A percentile compares a stretch with the other conserved stretches of the same genome.
Evolutionary conservation across 108 stramenopile genomes (phyloP).

Genomic region (Cyclotella distinguenda): DNA sequence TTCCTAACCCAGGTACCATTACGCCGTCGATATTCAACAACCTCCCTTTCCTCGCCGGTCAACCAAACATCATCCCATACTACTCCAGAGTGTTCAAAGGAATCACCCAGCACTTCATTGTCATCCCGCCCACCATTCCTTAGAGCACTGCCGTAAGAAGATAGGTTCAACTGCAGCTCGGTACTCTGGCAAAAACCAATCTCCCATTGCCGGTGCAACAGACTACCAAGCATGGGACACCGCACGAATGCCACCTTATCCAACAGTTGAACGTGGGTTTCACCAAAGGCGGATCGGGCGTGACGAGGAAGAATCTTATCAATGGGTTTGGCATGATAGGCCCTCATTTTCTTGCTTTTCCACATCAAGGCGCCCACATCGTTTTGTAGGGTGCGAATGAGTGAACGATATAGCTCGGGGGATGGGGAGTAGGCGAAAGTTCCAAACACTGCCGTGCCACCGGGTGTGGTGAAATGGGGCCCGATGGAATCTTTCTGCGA

Average conservation of each 20-base stretch:
- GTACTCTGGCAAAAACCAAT: conserved; percentile 76
- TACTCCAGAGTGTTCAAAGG: no score
- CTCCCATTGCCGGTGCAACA: conserved; percentile 80
- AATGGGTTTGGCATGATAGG: conserved; percentile 77
- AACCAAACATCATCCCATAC: conserved; percentile 81
- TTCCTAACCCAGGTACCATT: conserved; percentile 60
- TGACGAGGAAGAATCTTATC: conserved; percentile 83
- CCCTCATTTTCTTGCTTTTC: conserved; percentile 80
- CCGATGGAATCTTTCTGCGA: conserved; percentile 4
- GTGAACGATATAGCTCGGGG: conserved; percentile 49
- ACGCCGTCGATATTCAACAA: conserved; percentile 49
- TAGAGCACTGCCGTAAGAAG: not conserved
- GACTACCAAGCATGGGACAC: conserved; percentile 85
- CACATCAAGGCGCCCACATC: conserved; percentile 85
- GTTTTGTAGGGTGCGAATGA: conserved; percentile 57
- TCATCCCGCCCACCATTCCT: conserved; percentile 5
- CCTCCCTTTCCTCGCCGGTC: conserved; percentile 49
- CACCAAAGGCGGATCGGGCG: conserved; percentile 44
- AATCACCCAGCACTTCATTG: no score
- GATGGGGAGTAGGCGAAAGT: conserved; percentile 82
- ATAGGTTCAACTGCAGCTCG: conserved; percentile 58
- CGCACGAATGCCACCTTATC: conserved; percentile 77
- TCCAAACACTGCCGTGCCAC: conserved; percentile 85
- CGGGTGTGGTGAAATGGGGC: conserved; percentile 53
- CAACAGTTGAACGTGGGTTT: conserved; percentile 53